Evolutionary conservation across 2,329 filamentous ascomycete genomes (phyloP).

Genomic region (Reticulascus tulasneorum): DNA sequence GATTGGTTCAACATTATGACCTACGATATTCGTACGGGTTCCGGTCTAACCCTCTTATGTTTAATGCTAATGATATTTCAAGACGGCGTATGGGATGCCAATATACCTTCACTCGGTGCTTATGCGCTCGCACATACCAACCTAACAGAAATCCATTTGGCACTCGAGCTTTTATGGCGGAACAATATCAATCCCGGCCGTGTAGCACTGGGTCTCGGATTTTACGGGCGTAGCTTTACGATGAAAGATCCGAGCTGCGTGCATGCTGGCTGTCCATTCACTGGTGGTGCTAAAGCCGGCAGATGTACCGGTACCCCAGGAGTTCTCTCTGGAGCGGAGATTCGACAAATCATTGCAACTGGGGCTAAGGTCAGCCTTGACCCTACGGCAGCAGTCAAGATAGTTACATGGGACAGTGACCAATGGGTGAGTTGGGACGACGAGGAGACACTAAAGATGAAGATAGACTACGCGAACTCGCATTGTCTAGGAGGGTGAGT

Average conservation of each 20-base stretch:
- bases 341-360: constrained; percentile 21
- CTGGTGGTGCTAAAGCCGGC: constrained; percentile 19
- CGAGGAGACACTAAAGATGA: constrained; percentile 25
- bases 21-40: constrained; percentile 7
- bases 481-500: constrained; percentile 22
- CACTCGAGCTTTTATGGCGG: constrained; percentile 44
- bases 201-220: constrained; percentile 40
- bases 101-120: constrained; percentile 21
- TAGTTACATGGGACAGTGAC: constrained; percentile 23
- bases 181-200: constrained; percentile 36
- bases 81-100: constrained; percentile 35
- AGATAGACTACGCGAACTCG: constrained; percentile 25
- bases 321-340: constrained; percentile 27
- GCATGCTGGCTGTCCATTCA: constrained; percentile 25
- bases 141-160: constrained; percentile 40
- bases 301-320: constrained; percentile 24
- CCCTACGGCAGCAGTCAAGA: constrained; percentile 25
- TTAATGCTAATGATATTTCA: too few species aligned
- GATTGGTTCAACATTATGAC: constrained; percentile 21
- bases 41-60: too few species aligned
- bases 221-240: constrained; percentile 37
- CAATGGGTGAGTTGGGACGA: constrained; percentile 37
- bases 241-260: constrained; percentile 20
- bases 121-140: constrained; percentile 39
- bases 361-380: constrained; percentile 18